A percentile compares a stretch with the other conserved stretches of the same genome.
Evolutionary conservation across 148 eudicot species (phyloP).

Genomic region (Amaranthus palmeri): DNA sequence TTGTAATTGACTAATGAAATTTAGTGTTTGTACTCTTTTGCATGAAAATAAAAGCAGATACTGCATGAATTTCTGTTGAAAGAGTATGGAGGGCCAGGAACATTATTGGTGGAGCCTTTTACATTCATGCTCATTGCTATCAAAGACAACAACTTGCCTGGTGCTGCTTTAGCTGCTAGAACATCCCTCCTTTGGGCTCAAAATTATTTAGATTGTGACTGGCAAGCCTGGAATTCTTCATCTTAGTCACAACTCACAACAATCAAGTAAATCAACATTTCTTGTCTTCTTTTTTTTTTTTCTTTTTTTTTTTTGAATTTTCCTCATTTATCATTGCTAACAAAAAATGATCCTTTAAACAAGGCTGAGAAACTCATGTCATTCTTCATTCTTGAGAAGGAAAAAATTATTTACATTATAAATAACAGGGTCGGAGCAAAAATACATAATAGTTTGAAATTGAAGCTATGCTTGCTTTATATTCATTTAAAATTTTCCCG

Average conservation of each 20-base stretch:
- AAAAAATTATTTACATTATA: constrained; percentile 11
- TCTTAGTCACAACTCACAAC: not conserved
- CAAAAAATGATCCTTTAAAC: constrained; percentile 1
- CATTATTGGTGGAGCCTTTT: constrained; percentile 72
- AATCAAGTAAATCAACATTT: too few species aligned
- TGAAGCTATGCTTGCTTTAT: not conserved
- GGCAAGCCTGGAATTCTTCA: constrained; percentile 39
- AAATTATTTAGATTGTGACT: constrained; percentile 23
- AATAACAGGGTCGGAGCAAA: too few species aligned
- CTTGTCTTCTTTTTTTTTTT: not conserved
- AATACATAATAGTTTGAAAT: not conserved
- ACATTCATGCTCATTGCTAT: constrained; percentile 55
- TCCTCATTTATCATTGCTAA: too few species aligned
- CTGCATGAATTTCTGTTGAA: constrained; percentile 48
- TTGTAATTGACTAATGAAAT: too few species aligned
- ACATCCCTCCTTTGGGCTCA: too few species aligned
- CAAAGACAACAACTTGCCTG: constrained; percentile 29
- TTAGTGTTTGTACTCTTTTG: too few species aligned
- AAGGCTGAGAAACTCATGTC: constrained; percentile 15
- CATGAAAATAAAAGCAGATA: constrained; percentile 30
- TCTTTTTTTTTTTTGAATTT: too few species aligned
- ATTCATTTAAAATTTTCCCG: not conserved
- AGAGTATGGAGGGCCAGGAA: constrained; percentile 72
- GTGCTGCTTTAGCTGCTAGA: too few species aligned
- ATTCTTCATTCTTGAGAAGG: constrained; percentile 25